phyloP scores from a whole-genome alignment of 208 protist species.

The Histomonas meleagridis region DNA sequence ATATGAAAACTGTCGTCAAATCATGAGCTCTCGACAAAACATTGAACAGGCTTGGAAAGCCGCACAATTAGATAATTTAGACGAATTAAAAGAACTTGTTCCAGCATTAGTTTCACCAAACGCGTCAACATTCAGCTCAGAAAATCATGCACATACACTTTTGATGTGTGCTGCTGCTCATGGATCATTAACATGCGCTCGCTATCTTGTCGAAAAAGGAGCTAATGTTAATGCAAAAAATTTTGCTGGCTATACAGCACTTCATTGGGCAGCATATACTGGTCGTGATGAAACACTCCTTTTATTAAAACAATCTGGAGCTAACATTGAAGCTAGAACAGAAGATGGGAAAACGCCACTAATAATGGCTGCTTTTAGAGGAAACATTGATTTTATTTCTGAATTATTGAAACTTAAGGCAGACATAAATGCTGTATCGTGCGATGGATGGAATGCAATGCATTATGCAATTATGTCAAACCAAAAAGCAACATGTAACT shows the following conservation, averaged over 20 bases:
- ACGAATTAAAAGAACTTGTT: background rate
- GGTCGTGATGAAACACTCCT: background rate
- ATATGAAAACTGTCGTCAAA: too few relatives aligned
- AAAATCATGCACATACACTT: background rate
- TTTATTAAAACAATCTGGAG: background rate
- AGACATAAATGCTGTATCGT: background rate
- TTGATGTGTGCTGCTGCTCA: background rate
- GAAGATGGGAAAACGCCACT: background rate
- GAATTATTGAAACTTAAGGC: background rate
- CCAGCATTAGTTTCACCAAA: background rate
- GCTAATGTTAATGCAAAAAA: background rate
- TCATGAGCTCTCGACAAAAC: too few relatives aligned
- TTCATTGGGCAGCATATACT: constrained; percentile 19
- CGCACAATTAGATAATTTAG: background rate
- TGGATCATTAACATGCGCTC: background rate
- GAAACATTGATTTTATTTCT: background rate
- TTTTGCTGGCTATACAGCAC: background rate
- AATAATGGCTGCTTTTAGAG: background rate
- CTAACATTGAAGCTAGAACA: background rate
- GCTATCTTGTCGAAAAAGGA: background rate
- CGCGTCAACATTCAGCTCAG: background rate
- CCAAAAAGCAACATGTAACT: background rate
- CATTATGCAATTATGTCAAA: constrained; percentile 10
- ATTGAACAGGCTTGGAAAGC: background rate
- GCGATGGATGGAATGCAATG: constrained; percentile 25